These are phyloP conservation scores for Podila verticillata DNA, from an alignment of 192 early-diverging fungal genomes.

Conservation along the genomic window DNA sequence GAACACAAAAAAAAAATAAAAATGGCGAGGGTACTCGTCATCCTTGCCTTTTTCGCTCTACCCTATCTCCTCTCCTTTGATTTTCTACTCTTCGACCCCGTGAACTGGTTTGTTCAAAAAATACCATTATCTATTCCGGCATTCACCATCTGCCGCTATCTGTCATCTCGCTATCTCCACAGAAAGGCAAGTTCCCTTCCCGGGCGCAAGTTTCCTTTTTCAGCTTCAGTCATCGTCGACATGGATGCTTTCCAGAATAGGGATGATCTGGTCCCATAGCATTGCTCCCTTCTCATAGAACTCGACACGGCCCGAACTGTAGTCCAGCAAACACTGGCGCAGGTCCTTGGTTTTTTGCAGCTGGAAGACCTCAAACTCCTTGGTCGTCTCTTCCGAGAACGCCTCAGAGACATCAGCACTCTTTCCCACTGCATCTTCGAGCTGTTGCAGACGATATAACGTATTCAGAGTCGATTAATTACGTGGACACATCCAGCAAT, in stretches of 20 bases:
- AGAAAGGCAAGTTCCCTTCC: too few species aligned
- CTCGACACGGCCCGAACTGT: constrained; percentile 83
- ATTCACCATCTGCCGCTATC: not conserved
- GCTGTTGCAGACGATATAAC: constrained; percentile 57
- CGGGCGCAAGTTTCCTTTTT: not conserved
- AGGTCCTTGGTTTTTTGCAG: constrained; percentile 83
- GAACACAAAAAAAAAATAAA: constrained; percentile 4
- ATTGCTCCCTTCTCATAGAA: constrained; percentile 81
- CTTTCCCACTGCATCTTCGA: constrained; percentile 82
- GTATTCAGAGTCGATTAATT: not conserved
- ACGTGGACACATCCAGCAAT: not conserved
- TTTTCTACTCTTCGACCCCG: not conserved
- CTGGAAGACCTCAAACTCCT: constrained; percentile 89
- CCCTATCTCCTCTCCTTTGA: not conserved
- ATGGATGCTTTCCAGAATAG: constrained; percentile 75
- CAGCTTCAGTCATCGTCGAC: constrained; percentile 44
- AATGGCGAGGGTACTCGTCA: not conserved
- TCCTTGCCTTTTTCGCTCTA: not conserved
- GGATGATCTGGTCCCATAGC: constrained; percentile 89
- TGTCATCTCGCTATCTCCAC: too few species aligned
- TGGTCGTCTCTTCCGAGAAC: constrained; percentile 82
- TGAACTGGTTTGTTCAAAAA: not conserved
- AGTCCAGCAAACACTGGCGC: constrained; percentile 76
- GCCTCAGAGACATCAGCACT: constrained; percentile 74
- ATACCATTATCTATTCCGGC: too few species aligned